Conservation (phyloP, 2,329 filamentous ascomycete genomes). For the Xylaria sp. region DNA sequence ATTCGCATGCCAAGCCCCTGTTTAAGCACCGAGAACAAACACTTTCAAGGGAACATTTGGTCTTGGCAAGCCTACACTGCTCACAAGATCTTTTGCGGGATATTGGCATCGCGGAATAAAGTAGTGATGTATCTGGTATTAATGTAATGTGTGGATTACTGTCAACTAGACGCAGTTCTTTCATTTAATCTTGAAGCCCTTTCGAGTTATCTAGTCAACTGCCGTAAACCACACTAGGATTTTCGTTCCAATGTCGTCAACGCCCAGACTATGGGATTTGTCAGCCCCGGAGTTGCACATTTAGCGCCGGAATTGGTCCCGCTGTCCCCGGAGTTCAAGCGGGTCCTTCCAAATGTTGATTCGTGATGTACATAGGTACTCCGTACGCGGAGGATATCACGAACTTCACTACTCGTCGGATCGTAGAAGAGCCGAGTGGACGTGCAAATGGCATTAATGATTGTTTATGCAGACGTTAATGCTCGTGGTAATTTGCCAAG, state of each 20-base stretch:
- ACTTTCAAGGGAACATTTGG: constrained; percentile 43
- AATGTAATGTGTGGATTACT: neutral
- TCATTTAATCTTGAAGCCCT: neutral
- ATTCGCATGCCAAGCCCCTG: constrained; percentile 40
- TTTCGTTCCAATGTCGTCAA: neutral
- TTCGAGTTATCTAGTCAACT: too few relatives aligned
- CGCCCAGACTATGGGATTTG: constrained; percentile 16
- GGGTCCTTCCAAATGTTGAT: constrained; percentile 8
- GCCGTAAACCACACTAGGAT: too few relatives aligned
- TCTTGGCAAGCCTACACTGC: constrained; percentile 44
- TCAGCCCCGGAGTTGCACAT: constrained; percentile 29
- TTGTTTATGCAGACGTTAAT: neutral
- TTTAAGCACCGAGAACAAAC: constrained; percentile 42
- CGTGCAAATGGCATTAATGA: neutral
- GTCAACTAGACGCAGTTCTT: neutral
- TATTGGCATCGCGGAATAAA: constrained; percentile 39
- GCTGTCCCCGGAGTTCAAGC: constrained; percentile 35
- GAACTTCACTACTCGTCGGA: neutral
- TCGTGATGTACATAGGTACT: neutral
- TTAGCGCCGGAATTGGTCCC: constrained; percentile 22
- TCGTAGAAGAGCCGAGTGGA: neutral
- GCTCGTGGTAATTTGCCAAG: neutral
- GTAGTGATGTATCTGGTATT: neutral
- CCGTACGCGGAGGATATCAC: neutral
- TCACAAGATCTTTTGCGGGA: constrained; percentile 45